These are phyloP conservation scores for Podaxis sp. DNA, from an alignment of 768 basidiomycete genomes.

Conservation along the genomic window DNA sequence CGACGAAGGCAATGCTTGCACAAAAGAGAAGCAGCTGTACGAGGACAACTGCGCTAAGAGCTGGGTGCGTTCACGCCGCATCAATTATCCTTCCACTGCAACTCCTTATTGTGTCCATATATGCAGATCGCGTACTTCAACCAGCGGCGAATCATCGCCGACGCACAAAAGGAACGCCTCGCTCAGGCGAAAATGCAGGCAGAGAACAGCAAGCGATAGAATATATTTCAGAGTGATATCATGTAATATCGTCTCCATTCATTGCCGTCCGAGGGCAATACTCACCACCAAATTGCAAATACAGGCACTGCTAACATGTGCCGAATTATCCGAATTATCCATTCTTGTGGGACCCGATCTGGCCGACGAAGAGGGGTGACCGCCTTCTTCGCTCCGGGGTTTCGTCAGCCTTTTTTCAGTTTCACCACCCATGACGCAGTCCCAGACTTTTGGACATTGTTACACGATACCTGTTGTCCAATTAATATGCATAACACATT, in stretches of 20 bases:
- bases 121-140: constrained; percentile 92
- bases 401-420: background rate
- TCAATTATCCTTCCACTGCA: background rate
- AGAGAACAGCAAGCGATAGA: constrained; percentile 29
- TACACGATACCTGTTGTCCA: background rate
- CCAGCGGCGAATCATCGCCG: constrained; percentile 79
- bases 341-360: background rate
- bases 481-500: background rate
- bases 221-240: background rate
- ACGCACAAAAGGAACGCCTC: constrained; percentile 72
- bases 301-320: too few relatives aligned
- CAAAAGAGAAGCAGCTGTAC: constrained; percentile 55
- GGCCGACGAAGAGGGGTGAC: background rate
- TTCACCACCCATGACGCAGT: background rate
- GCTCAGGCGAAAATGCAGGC: constrained; percentile 40
- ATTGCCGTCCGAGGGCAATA: background rate
- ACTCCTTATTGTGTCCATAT: constrained; percentile 1
- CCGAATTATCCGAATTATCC: too few relatives aligned
- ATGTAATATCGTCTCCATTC: background rate
- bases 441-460: background rate
- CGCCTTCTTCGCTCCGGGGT: background rate
- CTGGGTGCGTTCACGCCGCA: constrained; percentile 60
- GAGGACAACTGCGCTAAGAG: constrained; percentile 79
- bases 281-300: background rate
- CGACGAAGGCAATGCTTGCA: constrained; percentile 63